Evolutionary conservation across 345 rosid species (phyloP), one percentile per base, ranked within the genome.

Genomic region (Sonneratia caseolaris): DNA sequence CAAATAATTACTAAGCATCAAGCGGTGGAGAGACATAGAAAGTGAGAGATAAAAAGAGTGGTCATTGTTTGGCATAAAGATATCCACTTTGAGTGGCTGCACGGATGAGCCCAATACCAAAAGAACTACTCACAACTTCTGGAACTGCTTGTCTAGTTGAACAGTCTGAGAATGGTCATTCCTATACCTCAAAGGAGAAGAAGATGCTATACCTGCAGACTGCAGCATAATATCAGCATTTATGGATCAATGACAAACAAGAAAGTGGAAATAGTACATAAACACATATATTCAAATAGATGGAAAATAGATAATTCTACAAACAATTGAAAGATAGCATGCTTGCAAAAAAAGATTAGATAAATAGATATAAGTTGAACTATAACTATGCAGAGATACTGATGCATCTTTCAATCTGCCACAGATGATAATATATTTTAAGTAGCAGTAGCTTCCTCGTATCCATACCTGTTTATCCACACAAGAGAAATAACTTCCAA

Each of bases 91-190:
- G 64, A 57, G 7, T 8, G 64, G 32, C 64, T 22, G 64, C 64
- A 57, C 27, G 49, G 36, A 6, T 56, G 64, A 1, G 16, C n/a
- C 24, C 35, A 40, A 21, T 40, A 70, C 32, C 38, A 71, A 68
- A 61, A 67, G 75, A 43, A 66, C 49, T 72, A 88, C 97, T 89
- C 80, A 90, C 97, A 88, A 78, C 82, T 86, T 92, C 73, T 87
- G 87, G 70, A 92, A 88, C 73, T 86, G 98, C 84, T 82, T 87
- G 80, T 90, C 97, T 77, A 89, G 68, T 70, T 72, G 91, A 37
- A 74, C 72, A 24, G 73, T 79, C 75, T 74, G 84, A 75, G 77
- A 72, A 73, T 55, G 76, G 70, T 79, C 69, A 73, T 73, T 77
- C 56, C 82, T 81, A 81, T 82, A 80, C 67, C 76, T 85, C 91